Conservation (phyloP, 306 rosid species). For the Sicyos edulis region DNA sequence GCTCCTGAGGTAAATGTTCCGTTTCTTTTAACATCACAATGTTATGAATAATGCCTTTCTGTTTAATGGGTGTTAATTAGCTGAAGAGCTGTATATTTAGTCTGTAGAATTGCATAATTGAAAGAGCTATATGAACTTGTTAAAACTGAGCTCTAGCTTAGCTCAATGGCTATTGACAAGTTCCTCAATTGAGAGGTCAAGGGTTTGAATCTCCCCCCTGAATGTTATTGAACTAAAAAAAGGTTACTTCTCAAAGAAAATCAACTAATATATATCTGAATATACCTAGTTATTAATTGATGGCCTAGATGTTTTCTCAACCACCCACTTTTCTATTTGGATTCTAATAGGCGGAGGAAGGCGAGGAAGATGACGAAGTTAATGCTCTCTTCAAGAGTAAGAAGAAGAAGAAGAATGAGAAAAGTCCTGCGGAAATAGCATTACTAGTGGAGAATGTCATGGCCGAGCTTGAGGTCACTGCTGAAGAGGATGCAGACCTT, state of each 20-base stretch:
- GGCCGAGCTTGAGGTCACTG: slow-evolving; percentile 97
- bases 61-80: background rate
- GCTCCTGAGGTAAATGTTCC: slow-evolving; percentile 62
- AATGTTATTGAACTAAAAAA: too few relatives aligned
- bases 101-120: slow-evolving; percentile 10
- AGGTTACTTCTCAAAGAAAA: background rate
- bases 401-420: slow-evolving; percentile 79
- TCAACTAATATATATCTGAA: background rate
- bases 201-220: too few relatives aligned
- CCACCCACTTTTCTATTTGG: slow-evolving; percentile 9
- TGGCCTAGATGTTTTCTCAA: background rate
- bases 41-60: background rate
- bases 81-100: background rate
- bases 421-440: slow-evolving; percentile 88
- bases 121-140: background rate
- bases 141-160: background rate
- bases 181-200: too few relatives aligned
- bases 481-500: slow-evolving; percentile 90
- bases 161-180: too few relatives aligned
- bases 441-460: slow-evolving; percentile 84
- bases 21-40: background rate
- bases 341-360: slow-evolving; percentile 75
- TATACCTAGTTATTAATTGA: background rate
- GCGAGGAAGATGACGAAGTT: slow-evolving; percentile 78
- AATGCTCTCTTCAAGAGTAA: slow-evolving; percentile 66